Evolutionary conservation across 2,329 filamentous ascomycete genomes (phyloP).

Genomic region (Colletotrichum kahawae): DNA sequence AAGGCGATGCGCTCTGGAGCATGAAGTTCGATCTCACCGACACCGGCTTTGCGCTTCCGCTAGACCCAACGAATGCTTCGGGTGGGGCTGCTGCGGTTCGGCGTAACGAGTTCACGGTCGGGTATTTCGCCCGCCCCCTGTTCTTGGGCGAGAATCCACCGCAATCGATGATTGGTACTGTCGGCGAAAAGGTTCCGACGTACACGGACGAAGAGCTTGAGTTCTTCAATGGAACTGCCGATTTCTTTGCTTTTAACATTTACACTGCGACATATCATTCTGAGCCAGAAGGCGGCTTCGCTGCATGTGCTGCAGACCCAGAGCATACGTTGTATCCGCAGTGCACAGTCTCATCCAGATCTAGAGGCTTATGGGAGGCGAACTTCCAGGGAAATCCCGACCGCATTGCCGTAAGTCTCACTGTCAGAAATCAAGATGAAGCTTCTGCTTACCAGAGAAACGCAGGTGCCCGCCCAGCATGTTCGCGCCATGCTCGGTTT

Average conservation of each 20-base stretch:
- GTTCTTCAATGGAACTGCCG: constrained; percentile 54
- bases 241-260: constrained; percentile 62
- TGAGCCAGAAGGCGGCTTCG: not conserved
- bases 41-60: constrained; percentile 55
- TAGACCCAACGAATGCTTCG: constrained; percentile 33
- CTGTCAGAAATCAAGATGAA: not conserved
- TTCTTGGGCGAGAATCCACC: constrained; percentile 57
- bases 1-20: constrained; percentile 48
- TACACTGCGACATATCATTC: constrained; percentile 46
- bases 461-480: constrained; percentile 51
- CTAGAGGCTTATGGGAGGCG: not conserved
- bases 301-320: not conserved
- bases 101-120: constrained; percentile 52
- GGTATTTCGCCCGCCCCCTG: constrained; percentile 56
- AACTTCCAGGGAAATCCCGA: constrained; percentile 61
- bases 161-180: constrained; percentile 47
- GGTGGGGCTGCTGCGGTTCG: constrained; percentile 50
- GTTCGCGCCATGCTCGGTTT: constrained; percentile 60
- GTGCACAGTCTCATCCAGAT: constrained; percentile 37
- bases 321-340: constrained; percentile 39
- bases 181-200: constrained; percentile 44
- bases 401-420: constrained; percentile 24
- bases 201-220: constrained; percentile 49
- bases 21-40: constrained; percentile 47
- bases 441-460: not conserved